phyloP scores from a whole-genome alignment of 306 rosid genomes.

The Hippophae gyantsensis region DNA sequence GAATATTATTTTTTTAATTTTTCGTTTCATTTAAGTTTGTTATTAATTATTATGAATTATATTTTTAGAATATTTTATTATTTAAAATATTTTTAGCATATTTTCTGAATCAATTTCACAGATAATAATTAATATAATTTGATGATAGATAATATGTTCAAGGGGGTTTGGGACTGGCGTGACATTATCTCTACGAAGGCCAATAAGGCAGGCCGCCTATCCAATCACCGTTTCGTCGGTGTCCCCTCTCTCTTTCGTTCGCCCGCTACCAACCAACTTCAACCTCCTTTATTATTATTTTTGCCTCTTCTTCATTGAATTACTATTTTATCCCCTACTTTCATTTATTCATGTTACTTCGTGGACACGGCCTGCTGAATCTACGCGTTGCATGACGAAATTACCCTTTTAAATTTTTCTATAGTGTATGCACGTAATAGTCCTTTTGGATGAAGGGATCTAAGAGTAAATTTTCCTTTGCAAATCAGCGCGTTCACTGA shows the following conservation, averaged over 20 bases:
- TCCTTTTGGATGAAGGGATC: no score
- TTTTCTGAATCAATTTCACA: not conserved
- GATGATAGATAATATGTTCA: not conserved
- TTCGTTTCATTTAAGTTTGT: no score
- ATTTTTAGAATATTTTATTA: no score
- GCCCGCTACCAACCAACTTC: conserved; percentile 48
- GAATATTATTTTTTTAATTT: no score
- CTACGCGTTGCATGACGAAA: no score
- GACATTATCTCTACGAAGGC: conserved; percentile 26
- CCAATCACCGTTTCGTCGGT: conserved; percentile 75
- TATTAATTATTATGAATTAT: no score
- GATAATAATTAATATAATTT: not conserved
- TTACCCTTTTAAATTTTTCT: no score
- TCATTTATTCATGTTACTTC: conserved; percentile 2
- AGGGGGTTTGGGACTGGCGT: conserved; percentile 24
- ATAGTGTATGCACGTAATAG: no score
- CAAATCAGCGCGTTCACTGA: no score
- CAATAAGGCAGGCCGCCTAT: conserved; percentile 38
- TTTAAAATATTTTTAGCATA: not conserved
- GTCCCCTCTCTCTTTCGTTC: conserved; percentile 20
- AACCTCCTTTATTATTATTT: conserved; percentile 23
- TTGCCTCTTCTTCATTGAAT: not conserved
- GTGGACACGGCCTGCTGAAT: no score
- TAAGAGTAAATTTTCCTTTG: no score
- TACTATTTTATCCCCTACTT: conserved; percentile 7